Percentiles rank a stretch among this genome's conserved stretches.
Conservation (phyloP, 495 filamentous ascomycete genomes). For the Podospora fimiseda region DNA sequence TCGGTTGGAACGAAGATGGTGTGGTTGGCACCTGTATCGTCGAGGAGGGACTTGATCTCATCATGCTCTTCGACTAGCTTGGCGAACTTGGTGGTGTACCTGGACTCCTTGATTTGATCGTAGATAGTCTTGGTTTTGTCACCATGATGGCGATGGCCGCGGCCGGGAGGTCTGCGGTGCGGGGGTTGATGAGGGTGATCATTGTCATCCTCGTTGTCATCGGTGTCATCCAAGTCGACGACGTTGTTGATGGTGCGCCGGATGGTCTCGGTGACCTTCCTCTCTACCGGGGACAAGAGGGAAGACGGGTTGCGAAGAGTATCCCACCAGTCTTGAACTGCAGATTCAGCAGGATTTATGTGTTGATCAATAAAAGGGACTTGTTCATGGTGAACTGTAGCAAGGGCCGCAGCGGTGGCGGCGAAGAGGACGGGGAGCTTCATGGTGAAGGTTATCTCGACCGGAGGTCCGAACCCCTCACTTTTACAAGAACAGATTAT, state of each 20-base stretch:
- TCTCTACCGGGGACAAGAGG: constrained; percentile 11
- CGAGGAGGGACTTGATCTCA: constrained; percentile 63
- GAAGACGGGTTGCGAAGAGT: constrained; percentile 11
- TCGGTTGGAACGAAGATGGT: constrained; percentile 79
- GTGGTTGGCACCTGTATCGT: constrained; percentile 61
- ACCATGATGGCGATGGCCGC: constrained; percentile 22
- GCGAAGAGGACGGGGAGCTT: constrained; percentile 45
- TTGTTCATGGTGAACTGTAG: constrained; percentile 50
- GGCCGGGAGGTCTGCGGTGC: neutral
- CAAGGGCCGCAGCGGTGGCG: constrained; percentile 49
- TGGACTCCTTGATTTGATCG: constrained; percentile 63
- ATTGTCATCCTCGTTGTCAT: neutral
- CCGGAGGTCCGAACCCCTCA: too few relatives aligned
- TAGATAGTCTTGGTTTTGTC: constrained; percentile 64
- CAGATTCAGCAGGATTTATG: neutral
- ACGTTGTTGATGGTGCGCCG: constrained; percentile 14
- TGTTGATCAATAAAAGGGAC: constrained; percentile 12
- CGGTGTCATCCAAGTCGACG: constrained; percentile 32
- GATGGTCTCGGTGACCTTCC: constrained; percentile 10
- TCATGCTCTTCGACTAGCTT: constrained; percentile 62
- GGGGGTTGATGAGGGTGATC: neutral
- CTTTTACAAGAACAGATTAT: too few relatives aligned
- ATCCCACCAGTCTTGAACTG: constrained; percentile 17
- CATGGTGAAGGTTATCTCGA: constrained; percentile 15
- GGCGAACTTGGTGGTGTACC: constrained; percentile 69